Evolutionary conservation across 169 alveolate genomes (phyloP).

Genomic region (Plasmodium blacklocki): DNA sequence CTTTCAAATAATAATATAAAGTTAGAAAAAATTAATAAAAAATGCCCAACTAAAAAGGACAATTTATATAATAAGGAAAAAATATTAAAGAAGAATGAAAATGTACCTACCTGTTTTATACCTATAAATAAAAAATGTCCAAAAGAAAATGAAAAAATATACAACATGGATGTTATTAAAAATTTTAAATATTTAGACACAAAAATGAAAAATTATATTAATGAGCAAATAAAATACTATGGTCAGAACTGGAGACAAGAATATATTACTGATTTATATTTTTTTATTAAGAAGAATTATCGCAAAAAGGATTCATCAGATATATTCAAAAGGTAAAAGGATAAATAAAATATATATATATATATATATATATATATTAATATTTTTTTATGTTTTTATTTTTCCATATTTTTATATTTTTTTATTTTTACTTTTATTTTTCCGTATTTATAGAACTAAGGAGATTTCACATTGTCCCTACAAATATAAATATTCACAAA

Average conservation of each 20-base stretch:
- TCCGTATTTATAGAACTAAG: no score
- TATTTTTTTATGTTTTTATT: no score
- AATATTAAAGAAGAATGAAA: background rate
- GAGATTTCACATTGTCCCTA: no score
- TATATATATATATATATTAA: no score
- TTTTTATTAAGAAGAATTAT: slow-evolving; percentile 3
- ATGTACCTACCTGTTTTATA: background rate
- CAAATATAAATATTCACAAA: no score
- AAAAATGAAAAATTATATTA: slow-evolving; percentile 39
- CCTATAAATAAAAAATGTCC: background rate
- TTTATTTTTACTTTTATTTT: no score
- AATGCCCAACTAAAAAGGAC: no score
- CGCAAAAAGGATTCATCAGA: background rate
- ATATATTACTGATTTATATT: slow-evolving; percentile 10
- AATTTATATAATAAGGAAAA: background rate
- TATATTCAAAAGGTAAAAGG: background rate
- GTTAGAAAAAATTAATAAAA: no score
- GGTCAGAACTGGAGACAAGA: slow-evolving; percentile 31
- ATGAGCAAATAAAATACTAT: slow-evolving; percentile 52
- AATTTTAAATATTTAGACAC: slow-evolving; percentile 7
- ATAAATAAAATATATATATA: no score
- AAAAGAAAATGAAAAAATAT: background rate
- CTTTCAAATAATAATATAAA: no score
- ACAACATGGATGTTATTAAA: slow-evolving; percentile 14
- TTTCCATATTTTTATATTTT: no score